Conservation (phyloP, 2,329 filamentous ascomycete species). For the Furcasterigmium furcatum region DNA sequence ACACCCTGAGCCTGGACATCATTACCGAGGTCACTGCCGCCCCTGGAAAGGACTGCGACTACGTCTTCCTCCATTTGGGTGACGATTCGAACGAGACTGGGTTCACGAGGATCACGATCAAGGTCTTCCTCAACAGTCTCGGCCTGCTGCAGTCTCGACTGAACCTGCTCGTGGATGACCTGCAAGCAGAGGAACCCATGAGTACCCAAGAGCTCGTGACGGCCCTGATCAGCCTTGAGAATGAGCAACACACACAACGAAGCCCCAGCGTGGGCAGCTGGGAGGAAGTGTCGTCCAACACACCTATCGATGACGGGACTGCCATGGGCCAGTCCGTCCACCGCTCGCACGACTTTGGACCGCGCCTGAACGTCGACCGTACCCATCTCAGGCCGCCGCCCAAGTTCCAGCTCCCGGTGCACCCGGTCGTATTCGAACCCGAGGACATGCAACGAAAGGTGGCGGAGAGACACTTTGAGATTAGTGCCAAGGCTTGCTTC, state of each 20-base stretch:
- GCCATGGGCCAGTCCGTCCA: constrained; percentile 32
- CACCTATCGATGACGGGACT: constrained; percentile 57
- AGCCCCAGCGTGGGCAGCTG: constrained; percentile 84
- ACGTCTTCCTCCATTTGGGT: constrained; percentile 76
- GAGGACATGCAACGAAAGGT: constrained; percentile 74
- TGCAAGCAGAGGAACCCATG: constrained; percentile 68
- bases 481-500: constrained; percentile 91
- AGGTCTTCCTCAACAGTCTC: constrained; percentile 88
- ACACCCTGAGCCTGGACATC: constrained; percentile 68
- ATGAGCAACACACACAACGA: constrained; percentile 51
- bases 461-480: constrained; percentile 79
- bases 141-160: constrained; percentile 78
- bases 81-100: constrained; percentile 61
- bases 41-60: constrained; percentile 88
- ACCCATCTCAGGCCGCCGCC: constrained; percentile 32
- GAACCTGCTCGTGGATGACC: constrained; percentile 80
- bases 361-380: constrained; percentile 15
- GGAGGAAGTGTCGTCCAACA: constrained; percentile 71
- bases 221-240: constrained; percentile 72
- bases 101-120: constrained; percentile 77
- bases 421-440: constrained; percentile 81
- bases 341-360: constrained; percentile 25
- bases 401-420: constrained; percentile 78
- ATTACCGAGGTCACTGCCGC: constrained; percentile 89
- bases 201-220: constrained; percentile 68